Base-by-base conservation (phyloP, 768 basidiomycete genomes). In the Termitomyces sp. region DNA sequence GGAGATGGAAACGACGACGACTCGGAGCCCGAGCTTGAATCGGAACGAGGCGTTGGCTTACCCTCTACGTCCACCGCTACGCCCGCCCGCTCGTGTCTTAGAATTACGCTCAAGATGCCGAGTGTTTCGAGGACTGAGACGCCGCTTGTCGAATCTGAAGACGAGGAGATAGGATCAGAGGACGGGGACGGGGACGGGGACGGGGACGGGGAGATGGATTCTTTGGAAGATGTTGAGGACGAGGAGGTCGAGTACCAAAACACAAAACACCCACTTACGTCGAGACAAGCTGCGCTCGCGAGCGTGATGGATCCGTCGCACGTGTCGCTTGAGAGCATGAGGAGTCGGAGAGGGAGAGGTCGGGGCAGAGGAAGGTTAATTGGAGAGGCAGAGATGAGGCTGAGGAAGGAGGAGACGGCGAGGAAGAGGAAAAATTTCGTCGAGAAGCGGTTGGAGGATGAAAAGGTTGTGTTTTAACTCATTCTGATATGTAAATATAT, bases 381-480 rank as follows among this genome's bases (percentile, higher is more conserved):
- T 34, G 53, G 53, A 2, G 68, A 69, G 62, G 57, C 62, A 10
- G 69, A 68, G 43, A 61, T 70, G 31, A 62, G 65, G 17, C 63
- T 77, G 3, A 82, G 86, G 43, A 79, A 87, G 32, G 90, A 93
- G 65, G 93, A 95, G 70, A 92, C 88, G 0, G 90, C 91, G 0
- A 77, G 92, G 45, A 94, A 93, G 73, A 81, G 92, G 57, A 89
- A 85, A 67, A 89, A 91, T 66, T 74, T 94, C 38, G 85, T 84
- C 5, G 91, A 92, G 72, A 92, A 92, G 77, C 91, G 89, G 71
- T 77, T 92, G 4, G 89, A 92, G 68, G 91, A 92, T 60, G 92
- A 93, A 73, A 92, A 91, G 84, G 91, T 87, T 25, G 4, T 42
- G 40, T 15, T 15, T 15, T 42, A 34, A 2, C 7, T 34, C 34